Evolutionary conservation across 371 early-diverging fungal genomes (phyloP).

Genomic region (Actinomortierella ambigua): DNA sequence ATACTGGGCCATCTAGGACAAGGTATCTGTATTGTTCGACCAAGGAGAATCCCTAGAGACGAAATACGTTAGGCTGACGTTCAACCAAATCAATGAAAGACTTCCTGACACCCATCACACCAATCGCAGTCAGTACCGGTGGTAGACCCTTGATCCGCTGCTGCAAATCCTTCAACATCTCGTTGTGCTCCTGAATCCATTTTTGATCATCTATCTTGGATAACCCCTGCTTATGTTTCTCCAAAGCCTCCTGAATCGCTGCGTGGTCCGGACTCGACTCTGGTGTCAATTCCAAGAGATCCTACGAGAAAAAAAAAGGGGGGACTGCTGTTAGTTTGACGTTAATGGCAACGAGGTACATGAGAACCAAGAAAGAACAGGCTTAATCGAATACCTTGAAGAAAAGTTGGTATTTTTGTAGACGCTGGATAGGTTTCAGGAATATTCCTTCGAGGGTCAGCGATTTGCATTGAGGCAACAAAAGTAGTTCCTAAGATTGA

Average conservation of each 20-base stretch:
- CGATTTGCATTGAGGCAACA: constrained; percentile 31
- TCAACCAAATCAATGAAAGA: too few relatives aligned
- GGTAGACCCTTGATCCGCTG: constrained; percentile 44
- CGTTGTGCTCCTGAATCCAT: constrained; percentile 45
- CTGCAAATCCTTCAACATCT: constrained; percentile 42
- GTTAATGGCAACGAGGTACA: not conserved
- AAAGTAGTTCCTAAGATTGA: constrained; percentile 19
- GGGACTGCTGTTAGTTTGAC: not conserved
- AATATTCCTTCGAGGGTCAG: constrained; percentile 40
- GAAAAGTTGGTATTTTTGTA: constrained; percentile 44
- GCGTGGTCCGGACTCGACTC: constrained; percentile 22
- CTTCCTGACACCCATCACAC: too few relatives aligned
- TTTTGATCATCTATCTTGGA: constrained; percentile 46
- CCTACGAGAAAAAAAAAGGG: constrained; percentile 9
- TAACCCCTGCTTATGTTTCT: constrained; percentile 28
- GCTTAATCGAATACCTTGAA: constrained; percentile 22
- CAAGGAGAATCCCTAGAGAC: constrained; percentile 25
- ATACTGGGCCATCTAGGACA: constrained; percentile 41
- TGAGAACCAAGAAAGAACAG: not conserved
- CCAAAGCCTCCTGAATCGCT: constrained; percentile 20
- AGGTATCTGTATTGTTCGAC: constrained; percentile 40
- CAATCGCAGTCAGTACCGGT: constrained; percentile 12
- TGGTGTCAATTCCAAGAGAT: constrained; percentile 30
- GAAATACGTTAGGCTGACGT: too few relatives aligned
- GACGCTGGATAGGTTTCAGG: constrained; percentile 38